Conservation (phyloP, 2,329 filamentous ascomycete genomes). For the Fusarium sp. region DNA sequence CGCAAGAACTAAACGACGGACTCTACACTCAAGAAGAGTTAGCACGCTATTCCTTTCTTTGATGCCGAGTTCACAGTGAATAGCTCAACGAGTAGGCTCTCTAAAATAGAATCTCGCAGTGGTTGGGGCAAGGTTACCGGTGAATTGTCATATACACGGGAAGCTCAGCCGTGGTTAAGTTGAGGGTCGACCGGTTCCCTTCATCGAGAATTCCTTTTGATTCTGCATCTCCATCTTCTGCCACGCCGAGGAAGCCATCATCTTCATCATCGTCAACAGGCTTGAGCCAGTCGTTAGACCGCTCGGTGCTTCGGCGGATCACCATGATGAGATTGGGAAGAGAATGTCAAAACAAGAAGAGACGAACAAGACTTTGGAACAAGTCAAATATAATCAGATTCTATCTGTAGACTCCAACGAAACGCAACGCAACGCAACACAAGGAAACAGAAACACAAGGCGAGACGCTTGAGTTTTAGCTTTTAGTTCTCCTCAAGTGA, state of each 20-base stretch:
- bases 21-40: constrained; percentile 45
- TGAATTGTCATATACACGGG: constrained; percentile 48
- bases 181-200: constrained; percentile 40
- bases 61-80: background rate
- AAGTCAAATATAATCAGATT: constrained; percentile 6
- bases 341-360: background rate
- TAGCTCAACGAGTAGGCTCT: background rate
- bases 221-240: constrained; percentile 42
- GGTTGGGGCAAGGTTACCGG: constrained; percentile 39
- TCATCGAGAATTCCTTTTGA: constrained; percentile 44
- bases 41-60: constrained; percentile 30
- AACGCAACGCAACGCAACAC: background rate
- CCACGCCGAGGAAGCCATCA: constrained; percentile 40
- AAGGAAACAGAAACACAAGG: constrained; percentile 4
- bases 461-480: constrained; percentile 17
- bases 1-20: constrained; percentile 46
- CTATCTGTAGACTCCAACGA: background rate
- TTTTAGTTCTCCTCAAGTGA: constrained; percentile 19
- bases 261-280: constrained; percentile 45
- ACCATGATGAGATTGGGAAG: constrained; percentile 27
- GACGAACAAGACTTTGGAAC: background rate
- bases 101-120: background rate
- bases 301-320: constrained; percentile 37
- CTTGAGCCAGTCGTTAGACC: constrained; percentile 41
- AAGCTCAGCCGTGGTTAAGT: constrained; percentile 38